These are phyloP conservation scores for Symbiodinium pilosum DNA, from an alignment of 73 alveolate genomes.

Conservation along the genomic window DNA sequence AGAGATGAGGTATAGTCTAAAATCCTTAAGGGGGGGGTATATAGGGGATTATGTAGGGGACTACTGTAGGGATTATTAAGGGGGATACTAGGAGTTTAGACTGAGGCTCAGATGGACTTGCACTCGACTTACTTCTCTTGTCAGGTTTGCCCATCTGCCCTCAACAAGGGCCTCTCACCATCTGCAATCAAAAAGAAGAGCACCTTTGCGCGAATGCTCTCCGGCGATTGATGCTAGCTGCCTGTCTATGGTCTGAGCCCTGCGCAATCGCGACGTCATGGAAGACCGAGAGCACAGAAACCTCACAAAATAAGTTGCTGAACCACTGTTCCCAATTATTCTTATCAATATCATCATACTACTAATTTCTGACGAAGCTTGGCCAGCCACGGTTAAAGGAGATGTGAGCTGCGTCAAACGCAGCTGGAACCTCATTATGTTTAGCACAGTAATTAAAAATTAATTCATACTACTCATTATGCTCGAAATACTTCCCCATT, in stretches of 20 bases:
- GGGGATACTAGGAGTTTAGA: background rate
- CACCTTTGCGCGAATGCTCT: conserved; percentile 5
- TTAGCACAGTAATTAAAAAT: too few relatives aligned
- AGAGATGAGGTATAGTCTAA: too few relatives aligned
- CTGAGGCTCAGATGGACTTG: too few relatives aligned
- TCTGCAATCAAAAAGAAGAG: conserved; percentile 9
- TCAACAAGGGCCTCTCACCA: conserved; percentile 28
- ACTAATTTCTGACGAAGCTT: background rate
- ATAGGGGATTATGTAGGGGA: background rate
- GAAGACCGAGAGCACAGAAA: conserved; percentile 67
- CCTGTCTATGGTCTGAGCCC: background rate
- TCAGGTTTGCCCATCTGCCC: too few relatives aligned
- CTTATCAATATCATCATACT: too few relatives aligned
- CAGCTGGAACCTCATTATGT: background rate
- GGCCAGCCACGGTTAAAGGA: background rate
- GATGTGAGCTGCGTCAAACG: background rate
- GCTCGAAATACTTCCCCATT: too few relatives aligned
- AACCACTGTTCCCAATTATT: background rate
- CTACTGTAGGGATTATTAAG: background rate
- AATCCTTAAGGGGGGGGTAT: too few relatives aligned
- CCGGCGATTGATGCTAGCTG: too few relatives aligned
- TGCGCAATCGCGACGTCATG: conserved; percentile 52
- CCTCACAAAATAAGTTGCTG: background rate
- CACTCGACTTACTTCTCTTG: too few relatives aligned
- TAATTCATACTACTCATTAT: too few relatives aligned